Conservation (phyloP, 306 rosid species). For the Parietaria judaica region DNA sequence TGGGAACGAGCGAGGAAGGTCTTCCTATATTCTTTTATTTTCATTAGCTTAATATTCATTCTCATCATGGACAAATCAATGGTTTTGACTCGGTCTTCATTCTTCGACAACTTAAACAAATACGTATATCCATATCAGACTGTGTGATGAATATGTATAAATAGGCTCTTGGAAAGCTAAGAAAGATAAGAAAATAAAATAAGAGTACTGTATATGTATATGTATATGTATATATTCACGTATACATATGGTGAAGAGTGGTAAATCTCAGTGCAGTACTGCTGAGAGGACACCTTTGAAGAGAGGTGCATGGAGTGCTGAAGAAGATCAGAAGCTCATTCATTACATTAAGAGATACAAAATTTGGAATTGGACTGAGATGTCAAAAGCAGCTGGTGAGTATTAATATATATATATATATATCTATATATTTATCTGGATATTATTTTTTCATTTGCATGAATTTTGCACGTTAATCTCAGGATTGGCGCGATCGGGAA, state of each 20-base stretch:
- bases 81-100: neutral
- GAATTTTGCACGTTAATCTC: too few species aligned
- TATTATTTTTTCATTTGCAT: too few species aligned
- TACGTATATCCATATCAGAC: neutral
- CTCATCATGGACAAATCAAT: neutral
- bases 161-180: neutral
- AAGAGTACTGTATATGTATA: neutral
- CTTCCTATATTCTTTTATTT: neutral
- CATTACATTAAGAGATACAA: conserved; percentile 23
- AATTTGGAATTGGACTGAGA: conserved; percentile 40
- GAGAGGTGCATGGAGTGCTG: conserved; percentile 31
- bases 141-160: neutral
- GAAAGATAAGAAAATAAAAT: neutral
- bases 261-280: neutral
- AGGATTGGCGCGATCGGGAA: conserved; percentile 34
- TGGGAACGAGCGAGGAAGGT: neutral
- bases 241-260: conserved; percentile 14
- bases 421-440: too few species aligned
- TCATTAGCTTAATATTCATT: neutral
- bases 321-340: conserved; percentile 30
- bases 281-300: conserved; percentile 15
- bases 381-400: conserved; percentile 34
- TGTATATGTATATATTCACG: neutral
- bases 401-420: neutral
- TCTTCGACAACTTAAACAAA: neutral